Base-by-base conservation (phyloP, 2,329 filamentous ascomycete genomes). In the Ceratocystis cubensis region DNA sequence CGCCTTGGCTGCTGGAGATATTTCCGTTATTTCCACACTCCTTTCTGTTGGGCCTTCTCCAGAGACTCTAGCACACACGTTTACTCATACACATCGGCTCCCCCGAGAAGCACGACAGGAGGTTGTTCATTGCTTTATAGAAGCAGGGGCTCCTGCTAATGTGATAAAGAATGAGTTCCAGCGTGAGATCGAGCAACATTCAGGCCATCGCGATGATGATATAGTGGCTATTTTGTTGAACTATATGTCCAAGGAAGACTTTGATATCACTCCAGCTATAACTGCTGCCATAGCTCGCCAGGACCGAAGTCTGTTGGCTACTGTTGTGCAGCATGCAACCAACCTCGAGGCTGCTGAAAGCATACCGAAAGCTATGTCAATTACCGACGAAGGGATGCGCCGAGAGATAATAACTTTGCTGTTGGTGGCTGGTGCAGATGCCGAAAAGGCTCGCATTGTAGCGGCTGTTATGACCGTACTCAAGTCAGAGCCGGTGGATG, bases 161-260 rank as follows among this genome's bases (percentile, higher is more conserved):
- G 75, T 75, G 46, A 74, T 84, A 4, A 77, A 83, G 57, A 74
- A 74, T 0, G 80, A 81, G 1, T 71, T 85, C 1, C 79, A 83
- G 67, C 77, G 79, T 28, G 79, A 80, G n/a, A 79, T 84, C 53
- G 76, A 77, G 15, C 79, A 82, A 53, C 75, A 77, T 13, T 75
- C 76, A 1, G 76, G 78, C 0, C 74, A 76, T 50, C 75, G 81
- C 46, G 82, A 85, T 48, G 77, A 80, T 53, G 75, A 76, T 1
- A 73, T 85, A 10, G 81, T 85, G 65, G 75, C 77, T 5, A 75
- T 85, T 3, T 73, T 85, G 2, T 73, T 85, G 4, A 75, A 77
- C 1, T 75, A 82, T 68, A 78, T 80, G 15, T 80, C 80, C 3
- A 81, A 84, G 61, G 76, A 82, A 46, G 83, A 83, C 69, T 81